Evolutionary conservation across 495 filamentous ascomycete species (phyloP), one percentile per base, ranked within the genome.

Genomic region (Gamarada debralockiae): DNA sequence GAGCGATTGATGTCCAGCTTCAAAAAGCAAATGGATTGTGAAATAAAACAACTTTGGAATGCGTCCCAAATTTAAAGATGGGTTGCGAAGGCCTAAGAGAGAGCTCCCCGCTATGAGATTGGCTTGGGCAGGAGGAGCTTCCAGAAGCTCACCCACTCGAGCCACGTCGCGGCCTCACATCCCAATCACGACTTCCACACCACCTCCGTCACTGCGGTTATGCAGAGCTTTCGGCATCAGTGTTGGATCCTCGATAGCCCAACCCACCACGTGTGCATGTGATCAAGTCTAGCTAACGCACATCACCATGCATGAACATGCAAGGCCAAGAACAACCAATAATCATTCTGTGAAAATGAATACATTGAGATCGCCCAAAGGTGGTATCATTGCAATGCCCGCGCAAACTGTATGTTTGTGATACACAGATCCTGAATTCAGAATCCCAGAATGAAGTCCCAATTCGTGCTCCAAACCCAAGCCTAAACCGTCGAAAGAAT

Each of bases 311-410:
- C 27, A 29, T 29, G 27, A 29, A 29, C 10, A 29, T 29, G 27
- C 27, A 29, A 4, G 27, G 5, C 4, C 10, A 10, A 10, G 27
- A 24, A 22, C n/a, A 48, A 27, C 23, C 23, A 20, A 48, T 15
- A 15, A 20, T 38, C 18, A 42, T 41, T 41, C 33, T 10, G 4
- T 10, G 27, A 29, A 29, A 29, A 40, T 40, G 9, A 14, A 17
- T 1, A 40, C 3, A 6, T 8, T 40, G n/a, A 40, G 37, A 21
- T n/a, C n/a, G n/a, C 4, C 9, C 25, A 48, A 57, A 52, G 33
- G 48, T 57, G 55, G 55, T 57, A 57, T 48, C 55, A 47, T 52
- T 55, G 53, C 53, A 27, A 50, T 29, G 44, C 44, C n/a, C 24
- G 24, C 12, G n/a, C 22, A 29, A 29, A 10, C 27, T 10, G 44